Evolutionary conservation across 805 yeast species (phyloP), one percentile per base, ranked within the genome.

Genomic region (Myxozyma vanderwaltii): DNA sequence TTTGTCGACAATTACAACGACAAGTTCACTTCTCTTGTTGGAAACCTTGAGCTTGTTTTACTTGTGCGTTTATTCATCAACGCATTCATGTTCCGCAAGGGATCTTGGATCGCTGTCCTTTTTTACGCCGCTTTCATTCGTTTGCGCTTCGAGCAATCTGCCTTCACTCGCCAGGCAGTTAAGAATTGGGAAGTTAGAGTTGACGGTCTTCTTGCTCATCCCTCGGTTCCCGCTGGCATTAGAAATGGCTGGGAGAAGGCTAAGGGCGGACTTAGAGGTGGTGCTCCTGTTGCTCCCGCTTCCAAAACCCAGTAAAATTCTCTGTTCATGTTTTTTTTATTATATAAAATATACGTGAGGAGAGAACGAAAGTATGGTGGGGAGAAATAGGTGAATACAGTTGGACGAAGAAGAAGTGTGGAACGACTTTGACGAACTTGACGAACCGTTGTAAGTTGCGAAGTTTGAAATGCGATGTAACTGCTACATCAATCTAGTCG

Each of bases 141-240:
- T 73, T 73, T 86, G 58, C 83, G 96, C 73, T 88, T 79, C 71
- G 95, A 89, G 70, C 84, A 83, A 66, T 86, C 94, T 2, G 77
- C 82, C 31, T 85, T 84, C 76, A 86, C 90, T 56, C 85, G 89
- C 74, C 76, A 81, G 63, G 84, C 83, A 33, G 77, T 89, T 70
- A 84, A 86, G 75, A 77, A 79, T 53, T 77, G 86, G 77, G 95
- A 88, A 73, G 85, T 87, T 49, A 78, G 86, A 66, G 66, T 82
- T 51, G 88, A 86, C 71, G 83, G 86, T 19, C 58, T 84, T 17
- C 74, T 84, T 41, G 81, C 82, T 56, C 77, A 77, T 68, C 81
- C 86, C 44, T 67, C 76, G n/a, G 75, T 83, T 19, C 86, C 87
- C 17, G 80, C 81, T 12, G 65, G 67, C 4, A 74, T 77, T 52